Conservation (phyloP, 2,329 filamentous ascomycete genomes). For the Sporothrix dimorphospora region DNA sequence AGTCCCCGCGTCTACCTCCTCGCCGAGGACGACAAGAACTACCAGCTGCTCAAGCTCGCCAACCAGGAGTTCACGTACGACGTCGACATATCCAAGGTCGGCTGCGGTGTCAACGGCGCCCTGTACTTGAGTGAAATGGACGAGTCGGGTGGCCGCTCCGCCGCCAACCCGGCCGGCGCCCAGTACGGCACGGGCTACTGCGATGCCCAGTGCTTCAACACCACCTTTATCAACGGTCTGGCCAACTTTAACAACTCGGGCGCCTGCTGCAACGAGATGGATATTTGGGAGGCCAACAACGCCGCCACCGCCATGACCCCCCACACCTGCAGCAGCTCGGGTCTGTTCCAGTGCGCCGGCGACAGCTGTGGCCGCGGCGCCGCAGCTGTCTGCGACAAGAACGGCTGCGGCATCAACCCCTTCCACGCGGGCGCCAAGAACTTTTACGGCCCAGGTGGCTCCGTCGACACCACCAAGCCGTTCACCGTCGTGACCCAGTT, state of each 20-base stretch:
- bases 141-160: constrained; percentile 51
- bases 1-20: constrained; percentile 43
- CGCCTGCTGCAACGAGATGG: constrained; percentile 62
- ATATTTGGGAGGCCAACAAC: constrained; percentile 66
- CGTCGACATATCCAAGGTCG: constrained; percentile 63
- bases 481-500: constrained; percentile 68
- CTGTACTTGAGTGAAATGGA: constrained; percentile 58
- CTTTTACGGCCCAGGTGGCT: constrained; percentile 55
- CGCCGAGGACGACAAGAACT: constrained; percentile 37
- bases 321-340: constrained; percentile 56
- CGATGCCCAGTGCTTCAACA: constrained; percentile 50
- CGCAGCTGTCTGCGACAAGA: constrained; percentile 61
- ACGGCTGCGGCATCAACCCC: constrained; percentile 68
- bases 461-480: constrained; percentile 58
- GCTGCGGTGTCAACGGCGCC: constrained; percentile 62
- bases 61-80: constrained; percentile 68
- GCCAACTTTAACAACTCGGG: constrained; percentile 48
- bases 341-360: constrained; percentile 47
- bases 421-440: constrained; percentile 62
- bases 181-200: constrained; percentile 60
- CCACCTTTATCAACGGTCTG: constrained; percentile 53
- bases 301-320: constrained; percentile 62
- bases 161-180: constrained; percentile 50
- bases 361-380: constrained; percentile 43
- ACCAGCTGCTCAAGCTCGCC: constrained; percentile 57